Conservation (phyloP, 768 basidiomycete species). For the Xerocomus potaroensis region DNA sequence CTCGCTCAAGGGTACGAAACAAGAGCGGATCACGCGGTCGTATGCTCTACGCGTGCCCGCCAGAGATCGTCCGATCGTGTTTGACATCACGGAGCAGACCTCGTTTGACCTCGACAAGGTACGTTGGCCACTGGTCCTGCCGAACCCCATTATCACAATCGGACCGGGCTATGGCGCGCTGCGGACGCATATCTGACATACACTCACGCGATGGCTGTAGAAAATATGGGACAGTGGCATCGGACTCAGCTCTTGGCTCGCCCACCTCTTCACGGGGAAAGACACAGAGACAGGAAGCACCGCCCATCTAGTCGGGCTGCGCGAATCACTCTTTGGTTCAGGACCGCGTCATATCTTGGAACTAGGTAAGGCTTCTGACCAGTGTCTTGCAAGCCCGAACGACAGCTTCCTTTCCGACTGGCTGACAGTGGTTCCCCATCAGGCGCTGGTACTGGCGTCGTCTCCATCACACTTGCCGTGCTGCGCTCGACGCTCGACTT, state of each 20-base stretch:
- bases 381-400: no score
- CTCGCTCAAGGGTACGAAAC: constrained; percentile 43
- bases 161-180: background rate
- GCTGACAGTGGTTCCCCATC: no score
- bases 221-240: constrained; percentile 98
- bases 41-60: constrained; percentile 8
- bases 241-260: constrained; percentile 78
- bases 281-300: background rate
- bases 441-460: constrained; percentile 87
- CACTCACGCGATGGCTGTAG: constrained; percentile 40
- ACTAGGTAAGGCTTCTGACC: constrained; percentile 61
- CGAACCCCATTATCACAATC: no score
- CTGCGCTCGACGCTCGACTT: constrained; percentile 31
- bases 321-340: no score
- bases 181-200: background rate
- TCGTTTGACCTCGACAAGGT: constrained; percentile 95
- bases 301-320: no score
- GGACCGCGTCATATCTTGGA: no score
- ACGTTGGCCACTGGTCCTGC: no score
- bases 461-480: constrained; percentile 63
- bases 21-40: constrained; percentile 55
- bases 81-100: constrained; percentile 72
- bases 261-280: constrained; percentile 29
- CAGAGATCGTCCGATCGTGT: constrained; percentile 6
- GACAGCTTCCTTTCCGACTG: no score